These are phyloP conservation scores for Haplosporangium sp. DNA, from an alignment of 371 early-diverging fungal species.

Conservation along the genomic window DNA sequence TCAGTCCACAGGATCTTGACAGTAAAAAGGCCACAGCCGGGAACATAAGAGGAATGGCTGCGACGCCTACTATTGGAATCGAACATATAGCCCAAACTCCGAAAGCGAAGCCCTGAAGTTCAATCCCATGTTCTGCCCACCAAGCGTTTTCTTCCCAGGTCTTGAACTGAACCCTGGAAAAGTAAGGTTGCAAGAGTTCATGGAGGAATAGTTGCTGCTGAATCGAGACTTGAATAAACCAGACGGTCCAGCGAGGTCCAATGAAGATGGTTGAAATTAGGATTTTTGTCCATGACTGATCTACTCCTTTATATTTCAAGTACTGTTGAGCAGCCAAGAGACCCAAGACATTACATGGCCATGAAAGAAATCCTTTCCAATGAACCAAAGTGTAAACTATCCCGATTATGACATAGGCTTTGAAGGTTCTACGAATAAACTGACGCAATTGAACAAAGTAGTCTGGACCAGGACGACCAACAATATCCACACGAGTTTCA, in stretches of 20 bases:
- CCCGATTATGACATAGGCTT: constrained; percentile 30
- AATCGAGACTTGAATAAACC: constrained; percentile 25
- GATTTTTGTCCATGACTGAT: constrained; percentile 4
- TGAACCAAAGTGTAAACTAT: constrained; percentile 26
- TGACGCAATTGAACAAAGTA: constrained; percentile 25
- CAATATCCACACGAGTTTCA: constrained; percentile 39
- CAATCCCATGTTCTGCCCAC: constrained; percentile 30
- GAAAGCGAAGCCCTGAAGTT: constrained; percentile 38
- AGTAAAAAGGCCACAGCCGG: constrained; percentile 31
- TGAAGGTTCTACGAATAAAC: constrained; percentile 20
- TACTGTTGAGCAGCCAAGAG: constrained; percentile 25
- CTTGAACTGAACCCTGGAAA: constrained; percentile 42
- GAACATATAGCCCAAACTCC: constrained; percentile 37
- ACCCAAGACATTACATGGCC: constrained; percentile 8
- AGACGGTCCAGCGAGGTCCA: constrained; percentile 41
- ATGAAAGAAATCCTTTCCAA: not conserved
- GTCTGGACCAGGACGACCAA: constrained; percentile 28
- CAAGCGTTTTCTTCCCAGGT: constrained; percentile 44
- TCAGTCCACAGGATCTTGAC: constrained; percentile 41
- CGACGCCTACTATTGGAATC: constrained; percentile 31
- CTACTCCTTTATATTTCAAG: constrained; percentile 16
- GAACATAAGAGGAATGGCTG: constrained; percentile 31
- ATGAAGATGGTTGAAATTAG: constrained; percentile 9
- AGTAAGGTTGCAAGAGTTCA: constrained; percentile 46
- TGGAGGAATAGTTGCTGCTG: constrained; percentile 44